Base-by-base conservation (phyloP, 306 rosid species). In the Prunus padus region DNA sequence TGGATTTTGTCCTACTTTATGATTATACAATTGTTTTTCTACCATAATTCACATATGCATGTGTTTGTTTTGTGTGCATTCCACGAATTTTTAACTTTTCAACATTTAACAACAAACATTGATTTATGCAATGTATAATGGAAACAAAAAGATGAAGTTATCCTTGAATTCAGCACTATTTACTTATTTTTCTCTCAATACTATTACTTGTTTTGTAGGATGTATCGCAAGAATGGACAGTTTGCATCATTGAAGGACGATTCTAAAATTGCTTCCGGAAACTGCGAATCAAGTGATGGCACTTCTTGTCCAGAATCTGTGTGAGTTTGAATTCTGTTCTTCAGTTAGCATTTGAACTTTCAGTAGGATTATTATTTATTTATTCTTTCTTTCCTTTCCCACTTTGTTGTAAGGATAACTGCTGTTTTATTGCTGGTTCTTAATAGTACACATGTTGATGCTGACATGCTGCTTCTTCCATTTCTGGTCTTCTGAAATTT, bases 201-300 rank as follows among this genome's bases (percentile, higher is more conserved):
- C 31, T 18, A 13, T 45, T 26, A 8, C 3, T 66, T 75, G 55
- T 76, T 60, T 65, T 28, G 77, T 74, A 91, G 96, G 85, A 91
- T 91, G 96, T 86, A 83, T 73, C 96, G 96, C 28, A 88, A 90
- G 90, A 90, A 88, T 84, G 96, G 96, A 60, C 90, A 87, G 71
- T 90, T 90, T 85, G 87, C 93, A 50, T 85, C 96, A 13, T 55
- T 84, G 76, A 90, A 90, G 85, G 93, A 86, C 22, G 77, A 82
- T n/a, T 71, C 56, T 81, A 81, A 76, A 75, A 50, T 77, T 26
- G 82, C 75, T 76, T 72, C 65, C 23, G 91, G 83, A 83, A 90
- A 88, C 71, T 79, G 82, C 76, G 89, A 88, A 74, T 90, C 91
- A 73, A 70, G 84, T 81, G 84, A 70, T 73, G 87, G 87, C 64